Evolutionary conservation across 2,329 filamentous ascomycete species (phyloP), one percentile per base, ranked within the genome.

Genomic region (Cytospora mali): DNA sequence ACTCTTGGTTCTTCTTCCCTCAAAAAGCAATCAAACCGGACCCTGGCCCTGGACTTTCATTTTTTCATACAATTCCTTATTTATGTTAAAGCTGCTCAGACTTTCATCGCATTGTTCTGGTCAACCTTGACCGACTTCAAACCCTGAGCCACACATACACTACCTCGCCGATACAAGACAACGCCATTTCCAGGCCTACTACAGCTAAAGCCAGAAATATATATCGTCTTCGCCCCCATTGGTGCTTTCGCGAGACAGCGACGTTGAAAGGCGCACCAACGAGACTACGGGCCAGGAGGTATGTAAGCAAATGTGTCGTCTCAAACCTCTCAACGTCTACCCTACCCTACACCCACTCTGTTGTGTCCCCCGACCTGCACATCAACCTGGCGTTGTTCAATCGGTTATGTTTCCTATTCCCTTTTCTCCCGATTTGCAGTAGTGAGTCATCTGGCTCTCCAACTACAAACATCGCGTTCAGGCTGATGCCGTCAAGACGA

Each of bases 291-390:
- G 35, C 21, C 23, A 49, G 46, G 16, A 39, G 58, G 58, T 60
- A 60, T 60, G 58, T 54, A 60, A 60, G 50, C 58, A 29, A 60
- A 29, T 39, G 16, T 49, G 52, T 21, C 48, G 48, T 60, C 31
- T 60, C 25, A 29, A 28, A 16, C 28, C 50, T 33, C 42, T 55
- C 59, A 56, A 35, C 25, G 27, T 56, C 6, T 33, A 28, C 27
- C 46, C 42, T 14, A 25, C 48, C 23, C 48, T 27, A 50, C 48
- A 42, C 28, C 52, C 29, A 6, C 31, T 31, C 53, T 54, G 56
- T 29, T 57, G 60, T 65, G 61, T 29, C 9, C 21, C 63, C 29
- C 29, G 51, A 54, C 16, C 48, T 64, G 49, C 49, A 51, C 52
- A 51, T 39, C 29, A 35, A 6, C 49, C n/a, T 33, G 28, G n/a